Base-by-base conservation (phyloP, 78 protist species). In the Bigelowiella natans region DNA sequence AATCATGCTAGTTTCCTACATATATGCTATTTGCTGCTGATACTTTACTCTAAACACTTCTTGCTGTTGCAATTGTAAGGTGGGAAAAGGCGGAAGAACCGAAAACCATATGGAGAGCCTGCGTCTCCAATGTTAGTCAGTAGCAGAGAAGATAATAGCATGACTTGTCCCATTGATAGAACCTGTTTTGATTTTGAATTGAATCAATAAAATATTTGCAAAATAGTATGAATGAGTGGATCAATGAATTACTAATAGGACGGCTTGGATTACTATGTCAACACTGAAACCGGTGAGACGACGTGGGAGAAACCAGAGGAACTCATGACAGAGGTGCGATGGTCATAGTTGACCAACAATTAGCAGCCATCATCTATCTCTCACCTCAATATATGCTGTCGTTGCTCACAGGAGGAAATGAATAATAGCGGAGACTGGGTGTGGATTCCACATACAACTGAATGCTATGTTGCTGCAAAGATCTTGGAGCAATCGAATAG, bases 241-340 rank as follows among this genome's bases (percentile, higher is more conserved):
- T n/a, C n/a, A n/a, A n/a, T n/a, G n/a, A n/a, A n/a, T n/a, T n/a
- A n/a, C n/a, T n/a, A n/a, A 26, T 51, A 51, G 73, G 73, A 51
- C 18, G 73, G 73, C 34, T 51, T 51, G 73, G 73, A 51, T 51
- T 51, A 51, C 18, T 51, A 51, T 18, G 73, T 51, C 34, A 51
- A 51, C 18, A 51, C 83, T 26, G 89, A 34, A 29, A 87, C 89
- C 7, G 83, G 64, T 18, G 40, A 87, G 37, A 87, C 89, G 34
- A 28, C 89, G 36, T 87, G 89, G 89, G 89, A 87, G 18, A 87
- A 87, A 40, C 89, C 89, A 2, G 89, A 87, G 36, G 89, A 87
- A 30, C 64, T 87, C 40, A 87, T 87, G 89, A 87, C 89, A n/a
- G 89, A 87, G 36, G 89, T 37, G n/a, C n/a, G n/a, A n/a, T n/a